Evolutionary conservation across 192 early-diverging fungal genomes (phyloP).

Genomic region (Gigaspora rosea): DNA sequence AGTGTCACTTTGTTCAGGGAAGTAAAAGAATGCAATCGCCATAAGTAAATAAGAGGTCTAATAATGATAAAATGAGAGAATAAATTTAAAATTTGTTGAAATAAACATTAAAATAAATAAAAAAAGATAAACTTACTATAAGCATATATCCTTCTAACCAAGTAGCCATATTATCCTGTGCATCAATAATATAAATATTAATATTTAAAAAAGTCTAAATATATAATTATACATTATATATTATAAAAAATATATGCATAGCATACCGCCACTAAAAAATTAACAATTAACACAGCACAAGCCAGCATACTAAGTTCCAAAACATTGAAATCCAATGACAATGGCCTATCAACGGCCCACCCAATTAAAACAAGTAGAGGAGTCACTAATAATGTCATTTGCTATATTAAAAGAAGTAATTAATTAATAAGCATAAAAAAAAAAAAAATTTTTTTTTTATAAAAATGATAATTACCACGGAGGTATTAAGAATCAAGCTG

Average conservation of each 20-base stretch:
- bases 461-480: slow-evolving; percentile 16
- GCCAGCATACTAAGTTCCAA: slow-evolving; percentile 82
- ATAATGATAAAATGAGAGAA: background rate
- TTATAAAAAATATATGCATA: background rate
- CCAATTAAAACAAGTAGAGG: slow-evolving; percentile 72
- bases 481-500: slow-evolving; percentile 12
- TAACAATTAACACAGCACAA: slow-evolving; percentile 74
- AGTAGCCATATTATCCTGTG: slow-evolving; percentile 71
- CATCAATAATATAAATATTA: no score
- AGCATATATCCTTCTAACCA: slow-evolving; percentile 92
- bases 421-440: background rate
- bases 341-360: slow-evolving; percentile 74
- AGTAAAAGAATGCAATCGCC: slow-evolving; percentile 22
- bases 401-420: slow-evolving; percentile 36
- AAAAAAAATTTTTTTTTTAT: background rate
- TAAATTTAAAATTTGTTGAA: background rate
- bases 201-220: no score
- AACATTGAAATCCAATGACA: slow-evolving; percentile 80
- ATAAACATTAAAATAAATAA: background rate
- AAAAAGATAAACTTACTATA: slow-evolving; percentile 43
- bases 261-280: slow-evolving; percentile 65
- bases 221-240: no score
- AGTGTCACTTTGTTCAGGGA: background rate
- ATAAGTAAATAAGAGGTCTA: slow-evolving; percentile 6
- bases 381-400: slow-evolving; percentile 82